Conservation (phyloP, 2,329 filamentous ascomycete genomes). For the Penicillium sp. region DNA sequence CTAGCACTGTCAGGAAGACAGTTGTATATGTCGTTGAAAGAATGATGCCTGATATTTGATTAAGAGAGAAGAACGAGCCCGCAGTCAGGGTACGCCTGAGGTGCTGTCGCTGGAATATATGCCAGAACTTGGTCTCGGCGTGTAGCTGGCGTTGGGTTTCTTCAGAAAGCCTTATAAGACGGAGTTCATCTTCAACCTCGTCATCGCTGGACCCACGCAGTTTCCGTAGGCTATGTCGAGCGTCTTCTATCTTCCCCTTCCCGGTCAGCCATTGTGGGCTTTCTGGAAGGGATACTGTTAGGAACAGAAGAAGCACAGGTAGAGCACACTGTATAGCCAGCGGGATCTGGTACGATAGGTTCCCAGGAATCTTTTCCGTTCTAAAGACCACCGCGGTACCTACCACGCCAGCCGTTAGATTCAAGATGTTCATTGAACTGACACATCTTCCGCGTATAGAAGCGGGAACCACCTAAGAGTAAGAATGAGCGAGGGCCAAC, state of each 20-base stretch:
- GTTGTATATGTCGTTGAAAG: constrained; percentile 40
- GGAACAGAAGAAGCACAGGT: constrained; percentile 29
- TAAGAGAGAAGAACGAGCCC: constrained; percentile 36
- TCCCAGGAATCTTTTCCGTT: constrained; percentile 27
- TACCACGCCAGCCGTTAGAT: constrained; percentile 31
- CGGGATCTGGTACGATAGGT: constrained; percentile 35
- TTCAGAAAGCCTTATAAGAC: constrained; percentile 31
- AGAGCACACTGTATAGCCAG: constrained; percentile 36
- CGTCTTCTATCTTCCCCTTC: constrained; percentile 31
- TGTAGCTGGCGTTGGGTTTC: constrained; percentile 25
- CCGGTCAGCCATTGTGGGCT: constrained; percentile 35
- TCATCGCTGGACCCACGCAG: constrained; percentile 33
- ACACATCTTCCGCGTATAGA: constrained; percentile 34
- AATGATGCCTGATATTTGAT: constrained; percentile 39
- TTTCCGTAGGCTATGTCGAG: constrained; percentile 31
- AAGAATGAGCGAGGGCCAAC: not conserved
- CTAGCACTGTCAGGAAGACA: constrained; percentile 36
- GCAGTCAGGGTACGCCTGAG: constrained; percentile 38
- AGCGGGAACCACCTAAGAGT: constrained; percentile 29
- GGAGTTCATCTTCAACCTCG: constrained; percentile 34
- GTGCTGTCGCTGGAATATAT: constrained; percentile 37
- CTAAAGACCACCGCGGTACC: constrained; percentile 36
- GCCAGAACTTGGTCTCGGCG: constrained; percentile 32
- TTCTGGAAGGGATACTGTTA: constrained; percentile 34
- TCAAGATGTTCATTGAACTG: constrained; percentile 34